Evolutionary conservation across 2,329 filamentous ascomycete genomes (phyloP), one percentile per base, ranked within the genome.

Genomic region (Beauveria scarabaeidicola): DNA sequence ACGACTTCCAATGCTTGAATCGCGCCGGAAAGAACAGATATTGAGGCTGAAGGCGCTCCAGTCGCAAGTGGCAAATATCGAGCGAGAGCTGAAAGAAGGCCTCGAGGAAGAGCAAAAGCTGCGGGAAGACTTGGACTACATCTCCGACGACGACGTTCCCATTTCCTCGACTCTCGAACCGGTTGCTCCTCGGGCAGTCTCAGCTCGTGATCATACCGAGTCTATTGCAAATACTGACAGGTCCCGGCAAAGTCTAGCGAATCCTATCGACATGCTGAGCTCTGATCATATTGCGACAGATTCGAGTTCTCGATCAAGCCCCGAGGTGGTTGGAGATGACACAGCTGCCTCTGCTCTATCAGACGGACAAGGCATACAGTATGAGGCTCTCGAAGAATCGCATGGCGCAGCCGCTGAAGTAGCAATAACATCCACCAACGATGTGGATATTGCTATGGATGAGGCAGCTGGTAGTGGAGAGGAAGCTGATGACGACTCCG

Each of bases 21-120:
- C 72, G 23, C 70, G 67, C 44, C 66, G 73, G 32, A 69, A 64
- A 55, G 68, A 72, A 25, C 69, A 82, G 64, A 73, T 77, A 60
- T 71, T 74, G n/a, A 78, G 75, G 61, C 66, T 84, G 19, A 74
- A 74, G 58, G 68, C 73, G 21, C 65, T 82, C 40, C 73, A 78
- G 61, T 75, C 77, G 5, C 75, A 82, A 66, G 72, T 80, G 23
- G 71, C 72, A 21, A 75, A 72, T 19, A 73, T 84, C 40, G 73
- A 82, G 66, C 74, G 74, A 25, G 81, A 83, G 61, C 73, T 80
- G 15, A 70, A 73, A 27, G 68, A 70, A n/a, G 73, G 72, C 27
- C 62, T 70, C 50, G 63, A 65, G 6, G 72, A 74, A 55, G 72
- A 73, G 61, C 64, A 73, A 54, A 67, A 63, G 15, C 64, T 76